A percentile compares a stretch with the other conserved stretches of the same genome.
Evolutionary conservation across 1,139 yeast genomes (phyloP).

Genomic region (Suhomyces atakaporum): DNA sequence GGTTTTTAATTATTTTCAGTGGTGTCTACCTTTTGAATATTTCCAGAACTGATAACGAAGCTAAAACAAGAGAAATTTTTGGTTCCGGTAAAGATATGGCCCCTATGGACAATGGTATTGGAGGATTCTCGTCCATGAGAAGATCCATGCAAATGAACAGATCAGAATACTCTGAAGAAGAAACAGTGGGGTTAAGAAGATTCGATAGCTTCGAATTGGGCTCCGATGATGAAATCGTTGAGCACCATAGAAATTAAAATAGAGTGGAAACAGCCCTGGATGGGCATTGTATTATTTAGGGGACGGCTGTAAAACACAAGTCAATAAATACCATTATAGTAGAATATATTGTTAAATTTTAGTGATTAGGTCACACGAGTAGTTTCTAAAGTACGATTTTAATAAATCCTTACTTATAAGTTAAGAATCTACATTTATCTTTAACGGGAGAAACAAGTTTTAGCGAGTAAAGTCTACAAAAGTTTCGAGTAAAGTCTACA

Average conservation of each 20-base stretch:
- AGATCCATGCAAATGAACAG: conserved; percentile 69
- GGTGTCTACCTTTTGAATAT: conserved; percentile 86
- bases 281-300: conserved; percentile 2
- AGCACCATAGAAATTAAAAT: conserved; percentile 4
- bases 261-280: conserved; percentile 1
- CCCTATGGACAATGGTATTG: conserved; percentile 84
- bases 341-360: too few relatives aligned
- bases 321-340: background rate
- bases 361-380: too few relatives aligned
- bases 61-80: conserved; percentile 57
- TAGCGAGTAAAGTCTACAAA: too few relatives aligned
- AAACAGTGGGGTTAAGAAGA: conserved; percentile 59
- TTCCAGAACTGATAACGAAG: conserved; percentile 66
- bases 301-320: background rate
- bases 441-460: too few relatives aligned
- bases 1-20: conserved; percentile 82
- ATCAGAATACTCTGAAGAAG: conserved; percentile 48
- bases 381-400: too few relatives aligned
- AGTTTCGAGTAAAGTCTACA: too few relatives aligned
- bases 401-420: too few relatives aligned
- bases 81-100: conserved; percentile 57
- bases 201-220: conserved; percentile 62
- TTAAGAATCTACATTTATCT: too few relatives aligned
- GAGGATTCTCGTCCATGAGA: conserved; percentile 64
- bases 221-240: conserved; percentile 38